A percentile compares a stretch with the other conserved stretches of the same genome.
phyloP scores from a whole-genome alignment of 352 stramenopile genomes.

The Peronospora destructor region DNA sequence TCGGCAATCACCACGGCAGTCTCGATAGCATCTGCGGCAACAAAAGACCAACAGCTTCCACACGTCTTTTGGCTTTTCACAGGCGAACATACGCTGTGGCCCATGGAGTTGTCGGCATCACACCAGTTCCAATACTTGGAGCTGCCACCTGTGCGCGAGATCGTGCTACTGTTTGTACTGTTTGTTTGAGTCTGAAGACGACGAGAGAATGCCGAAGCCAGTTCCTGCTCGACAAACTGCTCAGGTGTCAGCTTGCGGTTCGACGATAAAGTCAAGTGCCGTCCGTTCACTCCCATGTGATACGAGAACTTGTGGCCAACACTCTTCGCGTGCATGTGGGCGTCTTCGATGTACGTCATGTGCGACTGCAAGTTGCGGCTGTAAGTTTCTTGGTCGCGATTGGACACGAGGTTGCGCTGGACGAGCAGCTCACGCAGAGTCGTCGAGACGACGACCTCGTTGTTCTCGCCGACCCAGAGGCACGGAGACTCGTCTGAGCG shows the following conservation, averaged over 20 bases:
- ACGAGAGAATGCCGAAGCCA: slow-evolving; percentile 27
- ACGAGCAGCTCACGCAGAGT: slow-evolving; percentile 49
- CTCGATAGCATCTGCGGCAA: slow-evolving; percentile 68
- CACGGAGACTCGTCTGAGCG: slow-evolving; percentile 30
- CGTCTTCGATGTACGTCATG: slow-evolving; percentile 76
- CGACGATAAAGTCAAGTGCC: slow-evolving; percentile 44
- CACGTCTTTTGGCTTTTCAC: slow-evolving; percentile 82
- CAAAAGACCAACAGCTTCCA: slow-evolving; percentile 79
- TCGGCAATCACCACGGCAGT: slow-evolving; percentile 63
- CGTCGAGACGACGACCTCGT: slow-evolving; percentile 29
- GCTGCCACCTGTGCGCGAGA: background rate
- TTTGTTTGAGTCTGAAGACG: slow-evolving; percentile 16
- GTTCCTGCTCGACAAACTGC: slow-evolving; percentile 54
- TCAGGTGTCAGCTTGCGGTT: slow-evolving; percentile 41
- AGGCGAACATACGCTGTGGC: slow-evolving; percentile 55
- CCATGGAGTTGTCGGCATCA: slow-evolving; percentile 52
- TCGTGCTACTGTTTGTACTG: no score
- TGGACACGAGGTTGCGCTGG: slow-evolving; percentile 26
- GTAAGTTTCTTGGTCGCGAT: slow-evolving; percentile 18
- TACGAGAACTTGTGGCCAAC: slow-evolving; percentile 60
- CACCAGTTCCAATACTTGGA: slow-evolving; percentile 64
- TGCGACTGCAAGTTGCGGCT: slow-evolving; percentile 57
- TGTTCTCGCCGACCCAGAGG: slow-evolving; percentile 49
- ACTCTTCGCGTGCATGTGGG: slow-evolving; percentile 46
- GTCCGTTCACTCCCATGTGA: slow-evolving; percentile 56